A percentile compares a stretch with the other conserved stretches of the same genome.
Conservation (phyloP, 805 yeast species). For the Komagataella ulmi region DNA sequence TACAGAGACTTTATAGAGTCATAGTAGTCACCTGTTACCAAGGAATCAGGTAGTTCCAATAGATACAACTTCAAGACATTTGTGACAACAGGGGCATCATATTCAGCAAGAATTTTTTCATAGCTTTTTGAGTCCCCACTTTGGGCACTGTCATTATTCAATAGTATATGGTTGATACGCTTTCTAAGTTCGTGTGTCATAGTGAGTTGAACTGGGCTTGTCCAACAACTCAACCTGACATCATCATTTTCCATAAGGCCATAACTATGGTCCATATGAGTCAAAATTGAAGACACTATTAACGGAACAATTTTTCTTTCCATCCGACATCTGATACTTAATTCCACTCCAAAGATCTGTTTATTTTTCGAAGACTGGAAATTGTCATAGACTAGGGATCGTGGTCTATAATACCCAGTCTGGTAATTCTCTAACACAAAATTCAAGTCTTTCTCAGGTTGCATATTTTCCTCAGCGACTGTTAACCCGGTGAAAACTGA, state of each 20-base stretch:
- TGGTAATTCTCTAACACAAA: constrained; percentile 53
- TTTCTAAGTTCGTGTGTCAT: constrained; percentile 50
- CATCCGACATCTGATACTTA: constrained; percentile 55
- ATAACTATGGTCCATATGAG: constrained; percentile 53
- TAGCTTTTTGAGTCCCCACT: constrained; percentile 21
- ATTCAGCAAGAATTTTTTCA: constrained; percentile 17
- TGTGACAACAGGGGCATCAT: constrained; percentile 41
- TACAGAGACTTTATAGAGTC: constrained; percentile 62
- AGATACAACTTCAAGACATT: constrained; percentile 60
- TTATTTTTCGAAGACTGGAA: constrained; percentile 56
- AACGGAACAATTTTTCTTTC: constrained; percentile 66
- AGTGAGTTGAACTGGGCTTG: constrained; percentile 45
- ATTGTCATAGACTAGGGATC: constrained; percentile 62
- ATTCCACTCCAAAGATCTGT: constrained; percentile 72
- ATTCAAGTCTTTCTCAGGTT: constrained; percentile 56
- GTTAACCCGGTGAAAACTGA: constrained; percentile 46
- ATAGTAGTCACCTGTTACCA: constrained; percentile 50
- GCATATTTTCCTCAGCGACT: constrained; percentile 55
- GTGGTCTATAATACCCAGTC: constrained; percentile 67
- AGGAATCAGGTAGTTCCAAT: constrained; percentile 68
- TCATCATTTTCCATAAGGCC: constrained; percentile 61
- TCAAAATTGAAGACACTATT: constrained; percentile 47
- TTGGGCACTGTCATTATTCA: constrained; percentile 9
- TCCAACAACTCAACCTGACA: constrained; percentile 58
- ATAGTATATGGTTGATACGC: constrained; percentile 27